phyloP scores from a whole-genome alignment of 2,329 filamentous ascomycete genomes.

The Monosporascus sp. region DNA sequence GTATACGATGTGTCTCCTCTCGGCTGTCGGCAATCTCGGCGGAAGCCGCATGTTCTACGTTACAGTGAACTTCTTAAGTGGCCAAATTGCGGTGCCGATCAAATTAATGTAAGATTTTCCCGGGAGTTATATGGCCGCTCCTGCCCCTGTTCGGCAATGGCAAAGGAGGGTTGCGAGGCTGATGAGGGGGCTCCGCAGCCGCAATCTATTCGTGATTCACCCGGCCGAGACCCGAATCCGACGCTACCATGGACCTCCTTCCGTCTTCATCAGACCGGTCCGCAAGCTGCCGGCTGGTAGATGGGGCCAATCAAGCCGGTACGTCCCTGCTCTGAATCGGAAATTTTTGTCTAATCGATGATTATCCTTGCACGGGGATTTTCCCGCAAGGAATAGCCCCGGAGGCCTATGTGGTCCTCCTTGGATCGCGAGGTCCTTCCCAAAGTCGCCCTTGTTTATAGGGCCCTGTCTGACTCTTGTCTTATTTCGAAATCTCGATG shows the following conservation, averaged over 20 bases:
- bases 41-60: neutral
- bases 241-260: neutral
- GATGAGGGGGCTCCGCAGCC: neutral
- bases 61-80: neutral
- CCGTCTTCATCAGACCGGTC: neutral
- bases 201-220: neutral
- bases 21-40: neutral
- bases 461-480: neutral
- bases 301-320: neutral
- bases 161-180: neutral
- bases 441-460: neutral
- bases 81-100: neutral
- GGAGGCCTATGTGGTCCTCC: neutral
- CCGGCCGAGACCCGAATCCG: neutral
- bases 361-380: neutral
- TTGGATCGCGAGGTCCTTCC: no score
- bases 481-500: neutral
- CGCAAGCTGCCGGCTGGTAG: neutral
- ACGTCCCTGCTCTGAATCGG: neutral
- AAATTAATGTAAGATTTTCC: neutral
- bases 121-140: neutral
- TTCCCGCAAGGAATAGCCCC: neutral
- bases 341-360: neutral
- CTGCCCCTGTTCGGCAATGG: neutral
- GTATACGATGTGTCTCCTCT: neutral